A percentile compares a stretch with the other conserved stretches of the same genome.
Conservation (phyloP, 2,329 filamentous ascomycete species). For the Diaporthe australafricana region DNA sequence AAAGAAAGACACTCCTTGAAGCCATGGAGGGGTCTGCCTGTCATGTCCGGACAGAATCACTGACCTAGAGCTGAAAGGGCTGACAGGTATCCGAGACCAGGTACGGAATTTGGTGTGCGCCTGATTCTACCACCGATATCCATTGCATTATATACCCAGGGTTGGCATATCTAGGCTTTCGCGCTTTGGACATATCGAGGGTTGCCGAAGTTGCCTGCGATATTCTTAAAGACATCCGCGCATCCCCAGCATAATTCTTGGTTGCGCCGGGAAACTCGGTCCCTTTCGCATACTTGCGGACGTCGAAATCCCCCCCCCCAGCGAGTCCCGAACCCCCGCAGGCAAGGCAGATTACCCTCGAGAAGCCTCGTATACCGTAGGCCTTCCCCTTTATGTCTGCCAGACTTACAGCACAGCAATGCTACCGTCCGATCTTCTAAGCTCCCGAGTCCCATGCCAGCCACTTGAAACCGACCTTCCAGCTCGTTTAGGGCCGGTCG, state of each 20-base stretch:
- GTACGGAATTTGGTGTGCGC: slow-evolving; percentile 5
- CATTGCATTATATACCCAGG: slow-evolving; percentile 22
- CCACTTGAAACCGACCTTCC: slow-evolving; percentile 14
- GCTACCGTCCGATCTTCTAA: not conserved
- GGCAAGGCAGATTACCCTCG: not conserved
- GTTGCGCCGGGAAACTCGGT: slow-evolving; percentile 17
- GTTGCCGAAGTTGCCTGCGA: slow-evolving; percentile 1
- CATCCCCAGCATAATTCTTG: slow-evolving; percentile 4
- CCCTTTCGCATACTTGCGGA: not conserved
- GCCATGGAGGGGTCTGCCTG: slow-evolving; percentile 2
- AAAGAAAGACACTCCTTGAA: not conserved
- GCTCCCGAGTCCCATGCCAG: not conserved
- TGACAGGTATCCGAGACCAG: slow-evolving; percentile 28
- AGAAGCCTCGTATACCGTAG: not conserved
- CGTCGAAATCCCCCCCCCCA: not conserved
- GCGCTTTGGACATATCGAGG: slow-evolving; percentile 1
- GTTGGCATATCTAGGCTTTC: not conserved
- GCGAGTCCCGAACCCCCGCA: not conserved
- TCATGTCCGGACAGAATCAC: not conserved
- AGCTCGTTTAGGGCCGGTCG: slow-evolving; percentile 16
- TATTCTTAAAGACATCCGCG: slow-evolving; percentile 16
- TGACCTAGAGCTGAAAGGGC: slow-evolving; percentile 24
- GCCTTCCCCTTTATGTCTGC: not conserved
- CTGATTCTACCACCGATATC: not conserved
- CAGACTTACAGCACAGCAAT: not conserved